Evolutionary conservation across 2,329 filamentous ascomycete genomes (phyloP), one percentile per base, ranked within the genome.

Genomic region (Drechslera avenae): DNA sequence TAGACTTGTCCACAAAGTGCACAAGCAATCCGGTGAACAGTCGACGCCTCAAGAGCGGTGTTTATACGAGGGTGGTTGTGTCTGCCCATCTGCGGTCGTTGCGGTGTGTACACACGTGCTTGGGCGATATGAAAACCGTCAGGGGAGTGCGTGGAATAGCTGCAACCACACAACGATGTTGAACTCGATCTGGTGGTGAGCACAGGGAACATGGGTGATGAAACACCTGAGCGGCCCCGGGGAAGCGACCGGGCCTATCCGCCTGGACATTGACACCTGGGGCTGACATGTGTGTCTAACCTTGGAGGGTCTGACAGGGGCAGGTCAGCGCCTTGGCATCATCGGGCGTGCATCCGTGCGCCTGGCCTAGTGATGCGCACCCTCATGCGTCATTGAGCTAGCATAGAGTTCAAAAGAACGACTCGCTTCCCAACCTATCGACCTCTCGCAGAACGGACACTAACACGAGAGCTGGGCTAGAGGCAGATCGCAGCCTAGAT

Each of bases 141-240:
- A 42, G 44, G 30, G 18, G 33, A 39, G 37, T 43, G 35, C 17
- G 19, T 40, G 42, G 21, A 37, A 19, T 9, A 37, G 46, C 34
- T 42, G 48, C 36, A 31, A 13, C 51, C 47, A 42, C 35, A 46
- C 52, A 52, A 19, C 30, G 50, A 46, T 30, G 43, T 50, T 46
- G 40, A 48, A 45, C 34, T 26, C 21, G 50, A 45, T 52, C 31
- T 13, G 55, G 43, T 41, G 41, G 35, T 28, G 35, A 40, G 17
- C 23, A 30, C 46, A 55, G 48, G 54, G 56, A 50, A 50, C 46
- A 55, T 50, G 54, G 56, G 32, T 51, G 36, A 51, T 44, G 48
- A 46, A 46, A 45, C 37, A 32, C 21, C 31, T 19, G 36, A 54
- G 54, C 36, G 44, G 35, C 34, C 35, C 40, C 40, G 46, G 49